A percentile compares a stretch with the other conserved stretches of the same genome.
Evolutionary conservation across 768 basidiomycete species (phyloP).

Genomic region (Boletus sp.): DNA sequence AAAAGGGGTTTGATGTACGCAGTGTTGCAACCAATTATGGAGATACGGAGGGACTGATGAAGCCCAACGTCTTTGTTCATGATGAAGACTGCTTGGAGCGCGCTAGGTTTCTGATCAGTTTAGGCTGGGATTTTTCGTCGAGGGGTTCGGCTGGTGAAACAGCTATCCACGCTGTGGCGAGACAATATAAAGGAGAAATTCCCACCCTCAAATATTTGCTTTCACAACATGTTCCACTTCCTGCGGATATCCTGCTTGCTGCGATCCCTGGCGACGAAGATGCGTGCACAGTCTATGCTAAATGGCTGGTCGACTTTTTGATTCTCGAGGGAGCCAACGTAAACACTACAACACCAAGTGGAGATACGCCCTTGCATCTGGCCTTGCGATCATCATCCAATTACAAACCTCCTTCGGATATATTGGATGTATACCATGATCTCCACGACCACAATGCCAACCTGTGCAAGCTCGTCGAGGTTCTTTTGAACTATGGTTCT

Average conservation of each 20-base stretch:
- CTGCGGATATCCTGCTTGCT: not conserved
- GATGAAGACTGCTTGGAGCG: not conserved
- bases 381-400: not conserved
- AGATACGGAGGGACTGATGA: too few relatives aligned
- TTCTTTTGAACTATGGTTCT: not conserved
- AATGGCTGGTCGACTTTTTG: not conserved
- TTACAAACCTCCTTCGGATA: too few relatives aligned
- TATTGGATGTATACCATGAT: too few relatives aligned
- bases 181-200: not conserved
- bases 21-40: too few relatives aligned
- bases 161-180: not conserved
- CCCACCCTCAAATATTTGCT: not conserved
- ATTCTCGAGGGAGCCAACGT: not conserved
- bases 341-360: not conserved
- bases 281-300: too few relatives aligned
- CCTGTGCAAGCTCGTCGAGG: not conserved
- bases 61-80: too few relatives aligned
- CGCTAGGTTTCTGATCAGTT: not conserved
- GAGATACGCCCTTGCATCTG: not conserved
- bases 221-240: not conserved
- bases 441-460: too few relatives aligned
- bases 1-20: not conserved
- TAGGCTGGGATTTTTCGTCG: slow-evolving; percentile 1
- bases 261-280: not conserved
- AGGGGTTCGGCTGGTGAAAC: not conserved